phyloP scores from a whole-genome alignment of 192 early-diverging fungal genomes.

The Thoreauomyces humboldtii region DNA sequence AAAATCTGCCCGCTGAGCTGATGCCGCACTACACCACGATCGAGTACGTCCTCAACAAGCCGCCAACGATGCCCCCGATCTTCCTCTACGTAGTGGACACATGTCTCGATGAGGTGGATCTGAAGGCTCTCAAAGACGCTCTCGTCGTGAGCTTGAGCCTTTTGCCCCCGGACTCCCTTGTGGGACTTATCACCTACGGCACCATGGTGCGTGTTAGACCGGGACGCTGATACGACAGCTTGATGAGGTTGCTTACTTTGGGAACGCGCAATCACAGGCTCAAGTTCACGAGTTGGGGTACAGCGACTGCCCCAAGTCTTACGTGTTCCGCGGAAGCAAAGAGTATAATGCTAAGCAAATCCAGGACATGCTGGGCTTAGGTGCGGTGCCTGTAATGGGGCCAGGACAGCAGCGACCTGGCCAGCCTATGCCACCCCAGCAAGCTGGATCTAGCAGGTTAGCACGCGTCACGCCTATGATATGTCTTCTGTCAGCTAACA shows the following conservation, averaged over 20 bases:
- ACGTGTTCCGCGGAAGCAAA: constrained; percentile 96
- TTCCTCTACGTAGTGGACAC: constrained; percentile 98
- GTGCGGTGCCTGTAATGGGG: constrained; percentile 35
- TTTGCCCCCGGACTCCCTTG: constrained; percentile 85
- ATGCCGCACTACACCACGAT: constrained; percentile 90
- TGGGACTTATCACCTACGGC: constrained; percentile 95
- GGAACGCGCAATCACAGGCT: constrained; percentile 36
- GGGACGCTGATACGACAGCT: background rate
- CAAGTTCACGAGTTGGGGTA: constrained; percentile 98
- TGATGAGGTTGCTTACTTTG: background rate
- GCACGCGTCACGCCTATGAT: background rate
- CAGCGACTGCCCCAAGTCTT: constrained; percentile 93
- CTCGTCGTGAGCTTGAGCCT: constrained; percentile 87
- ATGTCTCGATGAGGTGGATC: constrained; percentile 90
- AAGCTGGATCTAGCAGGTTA: constrained; percentile 57
- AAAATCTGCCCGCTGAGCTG: constrained; percentile 91
- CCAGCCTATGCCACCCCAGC: constrained; percentile 25
- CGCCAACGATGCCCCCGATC: constrained; percentile 81
- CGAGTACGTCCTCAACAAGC: constrained; percentile 88
- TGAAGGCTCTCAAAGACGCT: constrained; percentile 93
- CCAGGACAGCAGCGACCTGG: constrained; percentile 38
- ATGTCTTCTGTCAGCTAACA: too few relatives aligned
- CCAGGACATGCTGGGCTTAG: constrained; percentile 94
- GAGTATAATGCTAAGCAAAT: constrained; percentile 94
- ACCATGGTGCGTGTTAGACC: constrained; percentile 74